These are phyloP conservation scores for Ilex aquifolium DNA, from an alignment of 257 asterid genomes.

Conservation along the genomic window DNA sequence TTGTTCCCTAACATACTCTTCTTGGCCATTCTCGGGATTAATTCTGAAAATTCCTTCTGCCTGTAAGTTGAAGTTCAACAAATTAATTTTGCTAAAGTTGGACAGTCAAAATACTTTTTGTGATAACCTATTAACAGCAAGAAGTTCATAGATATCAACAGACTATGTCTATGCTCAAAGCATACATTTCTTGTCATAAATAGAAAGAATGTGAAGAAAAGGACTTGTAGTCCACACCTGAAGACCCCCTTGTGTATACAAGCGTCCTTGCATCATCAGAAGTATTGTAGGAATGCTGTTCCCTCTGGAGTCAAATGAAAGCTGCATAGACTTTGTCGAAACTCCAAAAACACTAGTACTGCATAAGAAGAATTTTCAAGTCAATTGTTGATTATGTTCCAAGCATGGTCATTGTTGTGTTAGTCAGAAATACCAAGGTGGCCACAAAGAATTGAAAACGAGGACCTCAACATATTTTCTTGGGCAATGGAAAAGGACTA, in stretches of 20 bases:
- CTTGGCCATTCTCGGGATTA: constrained; percentile 35
- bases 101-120: neutral
- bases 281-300: neutral
- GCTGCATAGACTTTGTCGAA: neutral
- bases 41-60: constrained; percentile 42
- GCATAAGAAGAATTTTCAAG: neutral
- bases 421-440: too few species aligned
- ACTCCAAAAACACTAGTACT: neutral
- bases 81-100: neutral
- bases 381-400: too few species aligned
- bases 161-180: neutral
- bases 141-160: neutral
- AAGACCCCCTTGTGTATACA: neutral
- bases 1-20: constrained; percentile 34
- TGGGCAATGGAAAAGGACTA: too few species aligned
- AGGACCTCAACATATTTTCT: too few species aligned
- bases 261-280: neutral
- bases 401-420: too few species aligned
- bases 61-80: constrained; percentile 12
- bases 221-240: neutral
- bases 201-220: too few species aligned
- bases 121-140: neutral
- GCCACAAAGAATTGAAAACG: too few species aligned
- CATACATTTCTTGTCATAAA: too few species aligned
- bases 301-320: neutral